Evolutionary conservation across 257 asterid species (phyloP).

Genomic region (Jacaranda copaia): DNA sequence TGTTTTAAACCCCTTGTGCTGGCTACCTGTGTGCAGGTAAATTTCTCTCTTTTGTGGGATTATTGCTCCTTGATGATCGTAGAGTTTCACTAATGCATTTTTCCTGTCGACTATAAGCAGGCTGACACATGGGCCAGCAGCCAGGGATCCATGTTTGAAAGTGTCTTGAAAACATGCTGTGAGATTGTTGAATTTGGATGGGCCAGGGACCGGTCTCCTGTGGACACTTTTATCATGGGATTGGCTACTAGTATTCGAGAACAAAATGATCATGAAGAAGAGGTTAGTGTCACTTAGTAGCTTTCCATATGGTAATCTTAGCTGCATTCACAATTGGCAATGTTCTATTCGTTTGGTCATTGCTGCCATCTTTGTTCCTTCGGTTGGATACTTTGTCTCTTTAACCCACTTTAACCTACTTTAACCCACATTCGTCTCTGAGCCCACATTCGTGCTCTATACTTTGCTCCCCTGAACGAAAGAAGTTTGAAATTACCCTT

Average conservation of each 20-base stretch:
- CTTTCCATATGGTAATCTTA: conserved; percentile 22
- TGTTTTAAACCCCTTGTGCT: conserved; percentile 90
- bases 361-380: not conserved
- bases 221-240: conserved; percentile 95
- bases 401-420: not conserved
- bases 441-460: not conserved
- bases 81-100: conserved; percentile 31
- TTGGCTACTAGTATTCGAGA: conserved; percentile 88
- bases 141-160: conserved; percentile 88
- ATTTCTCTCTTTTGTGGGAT: conserved; percentile 35
- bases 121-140: conserved; percentile 79
- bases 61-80: conserved; percentile 32
- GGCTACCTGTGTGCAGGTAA: conserved; percentile 90
- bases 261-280: conserved; percentile 85
- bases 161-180: conserved; percentile 87
- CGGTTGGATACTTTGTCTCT: conserved; percentile 3
- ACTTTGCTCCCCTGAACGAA: not conserved
- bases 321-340: conserved; percentile 14
- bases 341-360: conserved; percentile 2
- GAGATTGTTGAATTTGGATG: conserved; percentile 93
- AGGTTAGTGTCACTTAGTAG: conserved; percentile 54
- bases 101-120: conserved; percentile 50
- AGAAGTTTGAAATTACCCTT: not conserved
- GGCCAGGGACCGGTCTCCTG: conserved; percentile 88
- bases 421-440: not conserved